These are phyloP conservation scores for Carex scoparia DNA, from an alignment of 176 grass and related monocot species.

Conservation along the genomic window DNA sequence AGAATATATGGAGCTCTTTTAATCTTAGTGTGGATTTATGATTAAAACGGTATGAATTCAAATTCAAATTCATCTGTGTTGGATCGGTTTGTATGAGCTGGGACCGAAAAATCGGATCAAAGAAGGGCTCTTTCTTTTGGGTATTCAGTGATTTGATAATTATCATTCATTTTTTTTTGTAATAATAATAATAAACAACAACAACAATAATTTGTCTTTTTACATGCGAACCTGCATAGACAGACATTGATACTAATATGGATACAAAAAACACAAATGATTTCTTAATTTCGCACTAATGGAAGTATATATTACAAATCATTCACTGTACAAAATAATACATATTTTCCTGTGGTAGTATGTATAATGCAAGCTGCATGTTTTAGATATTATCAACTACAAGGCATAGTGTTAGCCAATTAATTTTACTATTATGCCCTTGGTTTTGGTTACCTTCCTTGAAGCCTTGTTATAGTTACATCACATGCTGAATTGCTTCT, in stretches of 20 bases:
- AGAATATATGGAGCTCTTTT: too few relatives aligned
- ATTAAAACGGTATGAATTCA: too few relatives aligned
- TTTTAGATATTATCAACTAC: not conserved
- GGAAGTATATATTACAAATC: not conserved
- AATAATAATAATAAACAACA: not conserved
- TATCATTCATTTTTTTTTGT: not conserved
- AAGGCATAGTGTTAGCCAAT: not conserved
- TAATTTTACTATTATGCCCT: not conserved
- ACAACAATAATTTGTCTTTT: not conserved
- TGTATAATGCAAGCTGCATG: not conserved
- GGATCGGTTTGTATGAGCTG: too few relatives aligned
- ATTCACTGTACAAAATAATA: not conserved
- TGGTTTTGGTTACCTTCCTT: not conserved
- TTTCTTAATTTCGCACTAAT: not conserved
- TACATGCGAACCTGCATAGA: not conserved
- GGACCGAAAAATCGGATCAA: too few relatives aligned
- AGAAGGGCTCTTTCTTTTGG: too few relatives aligned
- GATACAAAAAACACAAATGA: not conserved
- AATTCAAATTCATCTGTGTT: too few relatives aligned
- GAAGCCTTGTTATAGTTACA: slow-evolving; percentile 24
- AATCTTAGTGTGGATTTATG: too few relatives aligned
- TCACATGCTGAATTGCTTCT: not conserved
- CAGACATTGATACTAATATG: not conserved
- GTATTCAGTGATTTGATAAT: not conserved
- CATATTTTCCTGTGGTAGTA: not conserved